phyloP scores from a whole-genome alignment of 2,329 filamentous ascomycete species.

The Dactylellina sp. region DNA sequence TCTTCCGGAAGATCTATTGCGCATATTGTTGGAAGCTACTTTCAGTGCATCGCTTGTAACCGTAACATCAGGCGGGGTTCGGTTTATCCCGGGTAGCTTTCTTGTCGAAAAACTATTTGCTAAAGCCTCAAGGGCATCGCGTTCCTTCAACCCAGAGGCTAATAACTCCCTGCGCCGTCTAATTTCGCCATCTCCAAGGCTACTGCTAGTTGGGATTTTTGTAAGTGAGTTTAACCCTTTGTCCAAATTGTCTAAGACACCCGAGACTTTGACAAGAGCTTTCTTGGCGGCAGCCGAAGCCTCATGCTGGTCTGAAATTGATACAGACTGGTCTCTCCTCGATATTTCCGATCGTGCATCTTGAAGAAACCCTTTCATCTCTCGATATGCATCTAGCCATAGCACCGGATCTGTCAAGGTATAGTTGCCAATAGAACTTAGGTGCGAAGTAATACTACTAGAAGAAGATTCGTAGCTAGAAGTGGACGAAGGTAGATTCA shows the following conservation, averaged over 20 bases:
- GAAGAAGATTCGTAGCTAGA: slow-evolving; percentile 63
- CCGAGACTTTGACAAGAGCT: slow-evolving; percentile 76
- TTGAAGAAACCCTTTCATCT: slow-evolving; percentile 78
- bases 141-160: slow-evolving; percentile 76
- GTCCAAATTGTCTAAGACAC: slow-evolving; percentile 67
- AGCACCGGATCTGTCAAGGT: slow-evolving; percentile 72
- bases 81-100: slow-evolving; percentile 64
- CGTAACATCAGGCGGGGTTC: slow-evolving; percentile 4
- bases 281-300: slow-evolving; percentile 80
- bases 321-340: slow-evolving; percentile 73
- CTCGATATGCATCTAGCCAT: slow-evolving; percentile 81
- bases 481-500: slow-evolving; percentile 73
- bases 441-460: slow-evolving; percentile 66
- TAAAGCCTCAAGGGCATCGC: slow-evolving; percentile 79
- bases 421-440: slow-evolving; percentile 63
- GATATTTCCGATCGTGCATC: slow-evolving; percentile 76
- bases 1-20: slow-evolving; percentile 67
- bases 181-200: slow-evolving; percentile 71
- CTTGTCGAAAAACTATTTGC: slow-evolving; percentile 71
- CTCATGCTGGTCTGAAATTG: slow-evolving; percentile 70
- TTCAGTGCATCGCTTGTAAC: slow-evolving; percentile 58
- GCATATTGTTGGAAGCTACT: slow-evolving; percentile 57
- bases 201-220: slow-evolving; percentile 2
- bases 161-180: slow-evolving; percentile 78
- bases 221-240: slow-evolving; percentile 22